These are phyloP conservation scores for Phoenix dactylifera DNA, from an alignment of 176 grass and related monocot species.

Conservation along the genomic window DNA sequence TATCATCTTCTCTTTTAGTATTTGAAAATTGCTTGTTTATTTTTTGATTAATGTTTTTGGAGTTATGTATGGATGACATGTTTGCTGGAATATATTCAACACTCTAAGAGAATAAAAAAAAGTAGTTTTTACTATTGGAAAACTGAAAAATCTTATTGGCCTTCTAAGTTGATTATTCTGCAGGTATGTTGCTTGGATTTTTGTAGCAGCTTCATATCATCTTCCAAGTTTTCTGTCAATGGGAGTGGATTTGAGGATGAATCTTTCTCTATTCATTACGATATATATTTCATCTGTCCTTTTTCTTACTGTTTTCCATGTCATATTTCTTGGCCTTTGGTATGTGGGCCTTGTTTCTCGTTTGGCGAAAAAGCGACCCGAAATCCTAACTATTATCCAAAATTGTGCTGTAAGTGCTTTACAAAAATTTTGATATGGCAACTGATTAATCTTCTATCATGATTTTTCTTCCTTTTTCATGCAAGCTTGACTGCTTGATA, in stretches of 20 bases:
- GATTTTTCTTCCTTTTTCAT: background rate
- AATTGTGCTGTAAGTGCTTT: slow-evolving; percentile 80
- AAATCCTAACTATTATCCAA: slow-evolving; percentile 84
- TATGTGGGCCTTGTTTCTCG: slow-evolving; percentile 87
- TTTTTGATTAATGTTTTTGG: background rate
- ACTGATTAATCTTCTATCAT: background rate
- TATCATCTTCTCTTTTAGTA: background rate
- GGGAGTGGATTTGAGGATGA: slow-evolving; percentile 97
- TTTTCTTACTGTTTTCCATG: slow-evolving; percentile 84
- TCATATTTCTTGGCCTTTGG: slow-evolving; percentile 96
- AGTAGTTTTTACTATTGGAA: no score
- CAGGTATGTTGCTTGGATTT: slow-evolving; percentile 99
- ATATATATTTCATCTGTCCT: slow-evolving; percentile 83
- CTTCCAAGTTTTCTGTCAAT: slow-evolving; percentile 99
- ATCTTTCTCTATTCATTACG: slow-evolving; percentile 79
- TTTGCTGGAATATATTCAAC: no score
- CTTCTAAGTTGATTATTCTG: slow-evolving; percentile 21
- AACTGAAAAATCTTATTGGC: no score
- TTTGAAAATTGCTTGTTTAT: background rate
- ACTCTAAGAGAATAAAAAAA: no score
- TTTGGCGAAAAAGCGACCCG: slow-evolving; percentile 73
- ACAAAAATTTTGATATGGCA: background rate
- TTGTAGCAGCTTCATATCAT: slow-evolving; percentile 91
- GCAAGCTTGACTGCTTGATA: background rate
- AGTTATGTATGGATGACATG: background rate